Evolutionary conservation across 2,329 filamentous ascomycete genomes (phyloP).

Genomic region (Nigrospora sphaerica): DNA sequence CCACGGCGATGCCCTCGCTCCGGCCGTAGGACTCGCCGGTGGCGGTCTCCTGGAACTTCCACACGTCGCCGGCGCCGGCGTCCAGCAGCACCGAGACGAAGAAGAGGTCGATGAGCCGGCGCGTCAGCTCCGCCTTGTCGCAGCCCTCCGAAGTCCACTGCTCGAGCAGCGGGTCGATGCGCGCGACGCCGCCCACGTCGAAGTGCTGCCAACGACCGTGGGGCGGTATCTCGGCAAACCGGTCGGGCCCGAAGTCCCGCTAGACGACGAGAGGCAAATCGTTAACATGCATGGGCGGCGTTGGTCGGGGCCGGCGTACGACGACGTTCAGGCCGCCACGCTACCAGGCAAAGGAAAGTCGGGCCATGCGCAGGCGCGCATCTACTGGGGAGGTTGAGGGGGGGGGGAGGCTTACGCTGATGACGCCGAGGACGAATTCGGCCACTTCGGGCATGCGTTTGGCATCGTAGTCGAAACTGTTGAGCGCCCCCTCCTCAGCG

Average conservation of each 20-base stretch:
- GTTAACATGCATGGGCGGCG: too few species aligned
- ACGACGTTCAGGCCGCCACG: too few species aligned
- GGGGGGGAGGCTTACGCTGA: slow-evolving; percentile 24
- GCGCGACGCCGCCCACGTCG: slow-evolving; percentile 45
- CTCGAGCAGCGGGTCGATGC: slow-evolving; percentile 35
- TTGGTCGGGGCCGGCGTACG: too few species aligned
- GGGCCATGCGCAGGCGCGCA: too few species aligned
- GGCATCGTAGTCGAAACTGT: slow-evolving; percentile 33
- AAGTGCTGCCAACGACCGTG: slow-evolving; percentile 59
- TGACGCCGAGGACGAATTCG: slow-evolving; percentile 34
- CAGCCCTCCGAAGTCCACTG: slow-evolving; percentile 31
- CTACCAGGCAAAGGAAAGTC: too few species aligned
- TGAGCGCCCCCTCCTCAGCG: slow-evolving; percentile 29
- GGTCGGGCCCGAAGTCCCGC: slow-evolving; percentile 44
- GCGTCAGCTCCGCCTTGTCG: slow-evolving; percentile 39
- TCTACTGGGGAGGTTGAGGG: too few species aligned
- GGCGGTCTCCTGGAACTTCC: slow-evolving; percentile 48
- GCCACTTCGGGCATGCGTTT: slow-evolving; percentile 29
- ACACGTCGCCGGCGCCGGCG: slow-evolving; percentile 43
- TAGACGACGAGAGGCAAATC: slow-evolving; percentile 11
- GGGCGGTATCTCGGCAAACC: slow-evolving; percentile 38
- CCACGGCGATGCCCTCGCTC: slow-evolving; percentile 76
- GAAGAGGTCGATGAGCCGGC: slow-evolving; percentile 53
- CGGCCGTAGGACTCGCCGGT: slow-evolving; percentile 76
- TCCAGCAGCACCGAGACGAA: slow-evolving; percentile 53